Percentiles rank a stretch among this genome's conserved stretches.
phyloP scores from a whole-genome alignment of 1,284 basidiomycete genomes.

The Rugosomyces carneus region DNA sequence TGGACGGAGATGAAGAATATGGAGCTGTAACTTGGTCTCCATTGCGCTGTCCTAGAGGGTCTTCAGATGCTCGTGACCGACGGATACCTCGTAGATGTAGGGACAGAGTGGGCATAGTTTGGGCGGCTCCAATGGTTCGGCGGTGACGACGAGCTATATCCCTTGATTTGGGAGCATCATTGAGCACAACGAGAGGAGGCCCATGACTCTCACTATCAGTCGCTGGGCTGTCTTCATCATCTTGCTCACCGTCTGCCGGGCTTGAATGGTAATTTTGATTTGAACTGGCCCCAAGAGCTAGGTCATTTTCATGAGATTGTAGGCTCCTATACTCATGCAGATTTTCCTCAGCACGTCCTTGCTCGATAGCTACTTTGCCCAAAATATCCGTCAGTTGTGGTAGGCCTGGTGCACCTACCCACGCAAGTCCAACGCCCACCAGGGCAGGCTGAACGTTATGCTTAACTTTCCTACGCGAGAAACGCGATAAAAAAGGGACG shows the following conservation, averaged over 20 bases:
- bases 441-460: constrained; percentile 69
- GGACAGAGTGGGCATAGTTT: constrained; percentile 65
- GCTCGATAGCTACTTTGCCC: constrained; percentile 85
- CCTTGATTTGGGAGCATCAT: constrained; percentile 12
- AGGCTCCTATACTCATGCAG: constrained; percentile 43
- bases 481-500: constrained; percentile 41
- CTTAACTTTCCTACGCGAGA: constrained; percentile 61
- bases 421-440: constrained; percentile 80
- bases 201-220: constrained; percentile 21
- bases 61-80: constrained; percentile 55
- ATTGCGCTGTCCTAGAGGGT: constrained; percentile 69
- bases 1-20: constrained; percentile 63
- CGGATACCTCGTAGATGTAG: constrained; percentile 47
- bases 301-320: constrained; percentile 39
- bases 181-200: background rate
- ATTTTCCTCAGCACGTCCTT: constrained; percentile 69
- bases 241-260: constrained; percentile 27
- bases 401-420: constrained; percentile 77
- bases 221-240: constrained; percentile 24
- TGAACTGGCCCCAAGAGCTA: constrained; percentile 22
- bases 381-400: constrained; percentile 67
- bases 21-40: constrained; percentile 37
- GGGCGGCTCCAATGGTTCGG: constrained; percentile 50
- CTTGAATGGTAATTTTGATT: constrained; percentile 14
- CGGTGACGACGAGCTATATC: constrained; percentile 28